Evolutionary conservation across 1,284 basidiomycete species (phyloP), one percentile per base, ranked within the genome.

Genomic region (Tremellales sp.): DNA sequence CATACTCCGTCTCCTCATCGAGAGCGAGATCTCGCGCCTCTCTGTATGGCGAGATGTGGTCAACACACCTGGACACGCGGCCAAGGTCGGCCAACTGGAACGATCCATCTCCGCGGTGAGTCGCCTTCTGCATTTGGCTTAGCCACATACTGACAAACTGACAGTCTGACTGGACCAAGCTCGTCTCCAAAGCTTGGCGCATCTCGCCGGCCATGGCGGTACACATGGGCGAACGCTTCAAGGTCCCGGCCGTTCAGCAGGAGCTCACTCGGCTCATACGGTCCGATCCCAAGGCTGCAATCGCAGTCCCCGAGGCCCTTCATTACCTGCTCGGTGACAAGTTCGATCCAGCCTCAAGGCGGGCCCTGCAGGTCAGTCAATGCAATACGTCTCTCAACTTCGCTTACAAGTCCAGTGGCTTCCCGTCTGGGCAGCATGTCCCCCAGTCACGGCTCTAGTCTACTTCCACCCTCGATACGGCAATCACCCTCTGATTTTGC

Each of bases 11-110:
- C 75, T 94, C 3, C 78, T 98, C 12, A 82, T 93, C 11, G 90
- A 96, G 70, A 93, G 89, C 65, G 96, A 99, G 69, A 83, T 94
- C 39, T 83, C 80, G 62, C 81, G 91, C 12, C 75, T 98, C 42
- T 81, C 78, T 3, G 92, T 98, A 1, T 98, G 96, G 96, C 79
- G 80, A 43, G 97, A 98, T 70, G 89, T 92, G 0, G 79, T 82
- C 23, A 86, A 85, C 56, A 89, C 93, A 54, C 62, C 78, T 2
- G 83, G 47, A 4, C 48, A 86, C 83, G 10, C 67, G 65, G 17
- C 85, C 4, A 51, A 56, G 2, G 15, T 54, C 3, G 53, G 65
- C 43, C 40, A 27, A 27, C 27, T 52, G 3, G 60, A 87, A 61
- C 78, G 80, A 49, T 77, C 77, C 7, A 76, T 85, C 57, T 62